Evolutionary conservation across 345 rosid genomes (phyloP).

Genomic region (Salix purpurea): DNA sequence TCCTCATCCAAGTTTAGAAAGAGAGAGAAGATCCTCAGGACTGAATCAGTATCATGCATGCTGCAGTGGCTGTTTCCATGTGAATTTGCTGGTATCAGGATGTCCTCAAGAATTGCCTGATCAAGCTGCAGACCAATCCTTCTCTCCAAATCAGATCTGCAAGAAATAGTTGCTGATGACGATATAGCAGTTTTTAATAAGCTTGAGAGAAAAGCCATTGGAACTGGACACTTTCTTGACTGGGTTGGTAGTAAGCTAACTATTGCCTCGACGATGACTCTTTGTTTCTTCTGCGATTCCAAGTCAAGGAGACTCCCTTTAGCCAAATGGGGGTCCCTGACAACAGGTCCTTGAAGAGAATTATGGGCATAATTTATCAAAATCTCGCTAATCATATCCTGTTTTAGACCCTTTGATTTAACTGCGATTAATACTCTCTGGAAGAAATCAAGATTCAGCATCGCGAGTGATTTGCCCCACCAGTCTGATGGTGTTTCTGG

Average conservation of each 20-base stretch:
- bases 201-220: slow-evolving; percentile 91
- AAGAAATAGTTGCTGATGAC: slow-evolving; percentile 58
- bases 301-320: slow-evolving; percentile 56
- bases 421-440: slow-evolving; percentile 76
- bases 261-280: slow-evolving; percentile 68
- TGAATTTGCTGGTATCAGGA: slow-evolving; percentile 66
- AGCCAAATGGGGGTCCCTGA: slow-evolving; percentile 52
- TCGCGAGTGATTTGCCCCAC: slow-evolving; percentile 87
- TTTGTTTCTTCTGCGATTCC: slow-evolving; percentile 73
- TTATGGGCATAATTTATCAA: slow-evolving; percentile 73
- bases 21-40: slow-evolving; percentile 76
- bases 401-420: slow-evolving; percentile 85
- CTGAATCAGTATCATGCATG: slow-evolving; percentile 76
- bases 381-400: slow-evolving; percentile 91
- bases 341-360: slow-evolving; percentile 67
- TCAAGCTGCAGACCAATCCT: slow-evolving; percentile 90
- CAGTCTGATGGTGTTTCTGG: slow-evolving; percentile 78
- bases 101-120: slow-evolving; percentile 97
- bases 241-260: slow-evolving; percentile 78
- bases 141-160: slow-evolving; percentile 80
- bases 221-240: slow-evolving; percentile 80
- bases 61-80: slow-evolving; percentile 49
- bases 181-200: slow-evolving; percentile 71
- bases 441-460: slow-evolving; percentile 73
- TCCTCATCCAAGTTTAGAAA: slow-evolving; percentile 86